Base-by-base conservation (phyloP, 495 filamentous ascomycete genomes). In the Cryomyces minteri region DNA sequence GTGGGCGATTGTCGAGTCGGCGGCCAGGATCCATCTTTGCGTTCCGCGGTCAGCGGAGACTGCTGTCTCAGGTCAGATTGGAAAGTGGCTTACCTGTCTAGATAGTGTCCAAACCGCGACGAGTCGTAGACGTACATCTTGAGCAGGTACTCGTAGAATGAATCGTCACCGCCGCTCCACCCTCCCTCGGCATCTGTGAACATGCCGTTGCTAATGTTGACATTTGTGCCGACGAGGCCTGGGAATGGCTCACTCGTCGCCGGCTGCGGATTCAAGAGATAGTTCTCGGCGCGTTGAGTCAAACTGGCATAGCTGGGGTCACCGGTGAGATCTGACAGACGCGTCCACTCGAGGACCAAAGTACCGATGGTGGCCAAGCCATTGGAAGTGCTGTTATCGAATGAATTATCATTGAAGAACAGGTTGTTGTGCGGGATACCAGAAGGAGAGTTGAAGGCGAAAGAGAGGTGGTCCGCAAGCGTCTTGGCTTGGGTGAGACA, bases 81-180 rank as follows among this genome's bases (percentile, higher is more conserved):
- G n/a, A 32, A 32, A 12, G 6, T 32, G 38, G 44, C 51, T 53
- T 2, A 11, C 10, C 3, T 7, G 12, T 37, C 12, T 7, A 37
- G 34, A 37, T 37, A 38, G 34, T 38, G 9, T 14, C 44, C 62
- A 51, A 80, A 92, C 6, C 76, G 72, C 32, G 60, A 45, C 8
- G 79, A 69, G 56, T 87, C 79, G 56, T 93, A 93, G 49, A 92
- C 62, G 53, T 79, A 92, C 83, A 90, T 88, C 68, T 94, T 94
- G 58, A 94, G 80, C 28, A 93, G 71, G 51, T 94, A 94, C 64
- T 94, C 86, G 60, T 93, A 94, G 64, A 78, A 90, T 28, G 75
- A 82, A 61, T 94, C 87, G 39, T 71, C 73, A 7, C 83, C 80
- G 41, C 82, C 84, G 48, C 76, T 72, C 87, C 87, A 94, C 25